Evolutionary conservation across 2,329 filamentous ascomycete genomes (phyloP), one percentile per base, ranked within the genome.

Genomic region (Talaromyces sp.): DNA sequence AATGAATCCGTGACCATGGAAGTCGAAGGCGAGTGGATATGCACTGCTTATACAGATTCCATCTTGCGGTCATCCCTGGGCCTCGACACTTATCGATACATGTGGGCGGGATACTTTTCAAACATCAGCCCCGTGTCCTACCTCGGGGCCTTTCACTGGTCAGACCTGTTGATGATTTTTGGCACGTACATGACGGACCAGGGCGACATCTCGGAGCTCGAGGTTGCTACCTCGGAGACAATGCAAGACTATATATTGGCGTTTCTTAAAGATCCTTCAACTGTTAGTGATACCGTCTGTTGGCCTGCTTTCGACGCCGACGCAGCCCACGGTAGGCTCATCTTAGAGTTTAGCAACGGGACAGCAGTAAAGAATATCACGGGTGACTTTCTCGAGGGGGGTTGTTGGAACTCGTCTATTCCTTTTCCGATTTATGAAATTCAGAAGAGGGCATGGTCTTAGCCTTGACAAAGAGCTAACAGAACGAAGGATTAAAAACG

Each of bases 91-190:
- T 79, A 74, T 64, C 75, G 77, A 23, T 79, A 77, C 65, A 68
- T 73, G 53, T 78, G 77, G 63, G 70, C 71, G 3, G 78, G 77
- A 56, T 75, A 76, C 59, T 80, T 78, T 65, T 68, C 75, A 23
- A 80, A 81, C 62, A 72, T 79, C 40, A 70, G 72, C 14, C 73
- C 73, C 0, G 67, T 68, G 30, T 62, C 68, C 2, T 81, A 77
- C 76, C 69, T 80, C 52, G 78, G 78, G 5, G 78, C 77, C 1
- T 81, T 76, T 57, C 79, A 81, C 62, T 71, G 69, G 47, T 68
- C 68, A 6, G 68, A 70, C 51, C 53, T 70, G 5, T 52, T 65
- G 7, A 65, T 70, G 62, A 64, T 67, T 30, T 69, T 69, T 18
- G 68, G 68, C 2, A 65, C 65, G 2, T 66, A 68, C 33, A 44